Evolutionary conservation across 306 rosid genomes (phyloP), one percentile per base, ranked within the genome.

Genomic region (Coriaria nepalensis): DNA sequence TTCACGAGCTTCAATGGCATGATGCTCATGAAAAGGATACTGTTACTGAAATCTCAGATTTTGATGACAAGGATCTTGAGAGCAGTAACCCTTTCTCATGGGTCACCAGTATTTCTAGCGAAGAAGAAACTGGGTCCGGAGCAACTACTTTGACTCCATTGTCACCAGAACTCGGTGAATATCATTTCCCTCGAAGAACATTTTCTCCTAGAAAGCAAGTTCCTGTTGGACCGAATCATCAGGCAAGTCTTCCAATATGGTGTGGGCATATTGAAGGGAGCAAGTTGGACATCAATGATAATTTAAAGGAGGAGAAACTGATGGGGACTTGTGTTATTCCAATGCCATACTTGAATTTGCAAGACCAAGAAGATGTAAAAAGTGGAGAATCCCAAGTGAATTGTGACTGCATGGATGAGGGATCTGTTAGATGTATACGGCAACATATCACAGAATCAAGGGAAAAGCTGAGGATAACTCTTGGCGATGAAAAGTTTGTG

Each of bases 201-300:
- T 60, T 29, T 60, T 54, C 63, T 59, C 71, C 73, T 4, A 56
- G 78, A 69, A 69, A 44, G 45, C 58, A 54, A 50, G 71, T 75
- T 63, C 77, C 80, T 9, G 9, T 75, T 38, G 87, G 82, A 35
- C 54, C 67, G 33, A 56, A 72, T 61, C 70, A 75, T 67, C 87
- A 75, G 61, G 82, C 78, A 35, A 54, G 35, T 15, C 57, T 79
- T 58, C 80, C 87, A 33, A 12, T 53, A 35, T 79, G 82, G 77
- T 20, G 9, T 6, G 74, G 71, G 3, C 3, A 1, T 20, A 20
- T 20, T 20, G 29, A 20, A 20, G 29, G 29, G 29, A 20, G 2
- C 29, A 20, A 20, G 29, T 20, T 20, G 29, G 29, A 20, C 29
- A 20, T 20, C 29, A 20, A 20, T 20, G 29, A 20, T 20, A 20